These are phyloP conservation scores for Curvularia hawaiiensis DNA, from an alignment of 2,329 filamentous ascomycete species.

Conservation along the genomic window DNA sequence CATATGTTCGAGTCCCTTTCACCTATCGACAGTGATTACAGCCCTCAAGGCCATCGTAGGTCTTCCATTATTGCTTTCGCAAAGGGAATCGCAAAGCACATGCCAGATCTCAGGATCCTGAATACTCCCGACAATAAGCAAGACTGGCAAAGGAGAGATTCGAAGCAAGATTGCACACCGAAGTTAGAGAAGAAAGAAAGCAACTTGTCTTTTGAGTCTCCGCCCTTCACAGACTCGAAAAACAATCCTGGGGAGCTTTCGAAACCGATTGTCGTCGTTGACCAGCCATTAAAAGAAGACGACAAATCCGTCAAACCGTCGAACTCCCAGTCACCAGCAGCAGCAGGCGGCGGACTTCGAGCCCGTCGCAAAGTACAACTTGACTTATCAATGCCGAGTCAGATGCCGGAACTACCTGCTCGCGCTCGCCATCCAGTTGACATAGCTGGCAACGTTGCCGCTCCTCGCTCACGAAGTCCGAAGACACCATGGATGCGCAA, in stretches of 20 bases:
- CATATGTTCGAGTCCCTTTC: slow-evolving; percentile 2
- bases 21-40: slow-evolving; percentile 4
- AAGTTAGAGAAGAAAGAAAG: slow-evolving; percentile 14
- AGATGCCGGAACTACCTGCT: slow-evolving; percentile 28
- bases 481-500: slow-evolving; percentile 30
- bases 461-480: slow-evolving; percentile 34
- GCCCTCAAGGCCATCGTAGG: slow-evolving; percentile 18
- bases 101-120: slow-evolving; percentile 33
- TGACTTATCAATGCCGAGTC: slow-evolving; percentile 33
- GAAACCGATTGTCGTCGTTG: slow-evolving; percentile 5
- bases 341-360: slow-evolving; percentile 26
- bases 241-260: not conserved
- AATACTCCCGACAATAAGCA: slow-evolving; percentile 10
- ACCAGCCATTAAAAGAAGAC: not conserved
- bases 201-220: slow-evolving; percentile 17
- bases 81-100: slow-evolving; percentile 26
- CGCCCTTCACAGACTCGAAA: slow-evolving; percentile 5
- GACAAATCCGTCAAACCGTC: not conserved
- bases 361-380: slow-evolving; percentile 38
- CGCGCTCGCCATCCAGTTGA: slow-evolving; percentile 19
- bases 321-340: not conserved
- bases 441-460: slow-evolving; percentile 22
- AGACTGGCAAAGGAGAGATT: not conserved
- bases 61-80: slow-evolving; percentile 37
- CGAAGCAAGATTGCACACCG: slow-evolving; percentile 2